These are phyloP conservation scores for Ophiostoma populinum DNA, from an alignment of 2,329 filamentous ascomycete genomes.

Conservation along the genomic window DNA sequence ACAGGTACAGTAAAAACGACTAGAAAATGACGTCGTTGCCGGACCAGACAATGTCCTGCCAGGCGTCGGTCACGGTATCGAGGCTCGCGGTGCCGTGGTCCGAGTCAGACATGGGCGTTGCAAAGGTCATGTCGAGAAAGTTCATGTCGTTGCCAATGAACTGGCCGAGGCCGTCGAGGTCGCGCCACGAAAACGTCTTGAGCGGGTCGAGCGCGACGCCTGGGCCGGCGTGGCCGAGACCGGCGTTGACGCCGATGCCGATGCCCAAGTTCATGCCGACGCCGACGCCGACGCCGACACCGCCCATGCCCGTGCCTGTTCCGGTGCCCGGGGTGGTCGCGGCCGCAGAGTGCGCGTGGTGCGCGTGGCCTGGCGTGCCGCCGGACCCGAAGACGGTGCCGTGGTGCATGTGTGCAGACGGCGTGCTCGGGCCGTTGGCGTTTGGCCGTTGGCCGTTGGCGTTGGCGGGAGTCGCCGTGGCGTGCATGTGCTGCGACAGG, in stretches of 20 bases:
- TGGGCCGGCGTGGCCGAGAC: background rate
- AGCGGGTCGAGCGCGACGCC: conserved; percentile 3
- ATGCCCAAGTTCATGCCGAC: background rate
- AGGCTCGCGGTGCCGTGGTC: conserved; percentile 3
- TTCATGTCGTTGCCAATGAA: conserved; percentile 7
- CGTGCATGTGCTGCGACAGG: too few relatives aligned
- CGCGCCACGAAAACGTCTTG: conserved; percentile 6
- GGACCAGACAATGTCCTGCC: conserved; percentile 7
- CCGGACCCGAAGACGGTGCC: background rate
- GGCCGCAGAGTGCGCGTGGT: background rate
- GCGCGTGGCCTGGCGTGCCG: background rate
- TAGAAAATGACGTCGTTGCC: conserved; percentile 7
- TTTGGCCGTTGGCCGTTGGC: too few relatives aligned
- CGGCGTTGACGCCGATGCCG: background rate
- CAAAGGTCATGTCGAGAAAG: conserved; percentile 4
- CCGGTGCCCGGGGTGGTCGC: background rate
- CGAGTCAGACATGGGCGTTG: conserved; percentile 7
- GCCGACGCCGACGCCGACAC: background rate
- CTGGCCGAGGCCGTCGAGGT: conserved; percentile 6
- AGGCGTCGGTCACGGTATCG: conserved; percentile 5
- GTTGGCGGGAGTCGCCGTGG: too few relatives aligned
- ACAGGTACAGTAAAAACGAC: background rate
- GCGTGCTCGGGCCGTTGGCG: too few relatives aligned
- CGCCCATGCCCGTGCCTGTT: background rate
- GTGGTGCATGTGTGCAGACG: background rate